Evolutionary conservation across 768 basidiomycete genomes (phyloP).

Genomic region (Exidia glandulosa): DNA sequence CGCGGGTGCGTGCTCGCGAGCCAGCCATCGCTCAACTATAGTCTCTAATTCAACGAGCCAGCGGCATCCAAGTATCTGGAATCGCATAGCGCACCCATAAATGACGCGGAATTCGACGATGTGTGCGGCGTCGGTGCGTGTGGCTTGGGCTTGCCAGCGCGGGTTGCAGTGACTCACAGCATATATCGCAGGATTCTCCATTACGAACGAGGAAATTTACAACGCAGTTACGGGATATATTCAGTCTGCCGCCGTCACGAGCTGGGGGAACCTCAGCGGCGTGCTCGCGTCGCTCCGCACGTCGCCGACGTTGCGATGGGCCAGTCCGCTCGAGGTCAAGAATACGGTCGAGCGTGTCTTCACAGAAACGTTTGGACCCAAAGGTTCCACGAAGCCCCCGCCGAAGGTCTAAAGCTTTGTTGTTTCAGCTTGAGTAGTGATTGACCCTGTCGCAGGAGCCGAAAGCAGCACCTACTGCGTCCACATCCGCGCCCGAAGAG

Average conservation of each 20-base stretch:
- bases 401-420: conserved; percentile 1
- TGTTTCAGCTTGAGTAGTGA: conserved; percentile 34
- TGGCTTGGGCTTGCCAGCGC: background rate
- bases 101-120: conserved; percentile 61
- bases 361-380: conserved; percentile 56
- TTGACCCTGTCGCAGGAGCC: conserved; percentile 28
- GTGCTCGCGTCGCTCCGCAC: conserved; percentile 51
- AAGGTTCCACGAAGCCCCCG: conserved; percentile 45
- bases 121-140: conserved; percentile 80
- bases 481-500: conserved; percentile 14
- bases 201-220: conserved; percentile 56
- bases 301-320: conserved; percentile 67
- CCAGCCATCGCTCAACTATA: background rate
- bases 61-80: conserved; percentile 73
- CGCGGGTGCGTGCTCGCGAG: conserved; percentile 57
- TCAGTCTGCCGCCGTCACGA: conserved; percentile 34
- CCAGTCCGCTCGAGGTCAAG: conserved; percentile 74
- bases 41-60: conserved; percentile 14
- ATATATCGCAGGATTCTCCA: conserved; percentile 55
- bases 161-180: background rate
- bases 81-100: conserved; percentile 44
- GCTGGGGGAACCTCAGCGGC: conserved; percentile 69
- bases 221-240: conserved; percentile 47
- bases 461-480: conserved; percentile 23
- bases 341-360: conserved; percentile 65